These are phyloP conservation scores for Pythium rishiriense DNA, from an alignment of 352 stramenopile genomes.

Conservation along the genomic window DNA sequence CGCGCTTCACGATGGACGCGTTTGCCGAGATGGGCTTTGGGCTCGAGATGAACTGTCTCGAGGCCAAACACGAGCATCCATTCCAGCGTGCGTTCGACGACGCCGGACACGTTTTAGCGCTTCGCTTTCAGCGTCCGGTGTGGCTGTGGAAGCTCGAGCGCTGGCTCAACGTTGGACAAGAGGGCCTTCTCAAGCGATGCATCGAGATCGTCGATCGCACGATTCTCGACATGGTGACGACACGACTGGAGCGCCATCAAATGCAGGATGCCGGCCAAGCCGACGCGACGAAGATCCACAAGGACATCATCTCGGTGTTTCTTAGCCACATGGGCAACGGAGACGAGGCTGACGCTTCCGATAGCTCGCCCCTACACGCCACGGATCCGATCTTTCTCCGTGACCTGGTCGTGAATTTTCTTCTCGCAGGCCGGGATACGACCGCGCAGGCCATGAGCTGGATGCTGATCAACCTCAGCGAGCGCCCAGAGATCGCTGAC, in stretches of 20 bases:
- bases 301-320: constrained; percentile 53
- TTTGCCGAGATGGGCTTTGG: no score
- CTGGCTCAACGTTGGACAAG: constrained; percentile 33
- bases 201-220: constrained; percentile 45
- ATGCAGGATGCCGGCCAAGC: no score
- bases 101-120: no score
- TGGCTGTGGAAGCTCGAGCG: constrained; percentile 53
- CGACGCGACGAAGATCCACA: no score
- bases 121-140: constrained; percentile 30
- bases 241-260: constrained; percentile 28
- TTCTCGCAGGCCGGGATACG: neutral
- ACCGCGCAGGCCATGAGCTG: constrained; percentile 8
- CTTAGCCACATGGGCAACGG: constrained; percentile 10
- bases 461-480: constrained; percentile 27
- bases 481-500: constrained; percentile 40
- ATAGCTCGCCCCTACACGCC: no score
- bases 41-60: no score
- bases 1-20: no score
- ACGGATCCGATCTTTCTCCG: neutral
- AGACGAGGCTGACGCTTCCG: no score
- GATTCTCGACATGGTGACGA: constrained; percentile 42
- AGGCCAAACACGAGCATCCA: no score
- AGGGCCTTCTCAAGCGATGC: constrained; percentile 34
- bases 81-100: no score
- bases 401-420: neutral